These are phyloP conservation scores for Candida caryicola DNA, from an alignment of 805 yeast genomes.

Conservation along the genomic window DNA sequence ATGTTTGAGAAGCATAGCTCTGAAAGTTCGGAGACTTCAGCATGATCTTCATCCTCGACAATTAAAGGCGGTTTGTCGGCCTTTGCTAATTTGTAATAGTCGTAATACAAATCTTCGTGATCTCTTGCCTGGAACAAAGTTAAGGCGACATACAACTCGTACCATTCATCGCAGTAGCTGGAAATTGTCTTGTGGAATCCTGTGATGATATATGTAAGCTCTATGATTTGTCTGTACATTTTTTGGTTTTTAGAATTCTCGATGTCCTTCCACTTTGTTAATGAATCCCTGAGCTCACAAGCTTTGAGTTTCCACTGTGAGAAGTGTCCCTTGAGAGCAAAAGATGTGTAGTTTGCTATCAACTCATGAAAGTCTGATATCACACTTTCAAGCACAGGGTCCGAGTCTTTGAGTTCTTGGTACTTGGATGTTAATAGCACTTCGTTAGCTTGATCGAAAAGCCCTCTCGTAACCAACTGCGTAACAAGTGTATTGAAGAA, in stretches of 20 bases:
- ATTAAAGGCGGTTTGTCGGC: slow-evolving; percentile 28
- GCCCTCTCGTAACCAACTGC: slow-evolving; percentile 59
- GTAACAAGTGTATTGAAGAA: slow-evolving; percentile 65
- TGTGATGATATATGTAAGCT: slow-evolving; percentile 42
- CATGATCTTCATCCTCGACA: slow-evolving; percentile 38
- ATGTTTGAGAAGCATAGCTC: slow-evolving; percentile 50
- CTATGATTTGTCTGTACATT: slow-evolving; percentile 37
- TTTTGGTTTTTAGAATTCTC: slow-evolving; percentile 21
- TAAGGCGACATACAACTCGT: slow-evolving; percentile 59
- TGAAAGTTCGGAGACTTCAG: slow-evolving; percentile 28
- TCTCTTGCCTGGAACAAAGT: slow-evolving; percentile 56
- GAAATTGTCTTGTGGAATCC: slow-evolving; percentile 52
- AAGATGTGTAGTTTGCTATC: slow-evolving; percentile 40
- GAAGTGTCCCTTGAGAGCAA: slow-evolving; percentile 40
- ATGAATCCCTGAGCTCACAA: slow-evolving; percentile 48
- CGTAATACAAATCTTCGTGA: slow-evolving; percentile 32
- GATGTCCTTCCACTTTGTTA: slow-evolving; percentile 22
- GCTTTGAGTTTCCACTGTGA: slow-evolving; percentile 49
- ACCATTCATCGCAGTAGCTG: slow-evolving; percentile 59
- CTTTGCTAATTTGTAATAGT: slow-evolving; percentile 33
- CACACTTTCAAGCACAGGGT: slow-evolving; percentile 32
- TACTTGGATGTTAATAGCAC: slow-evolving; percentile 46
- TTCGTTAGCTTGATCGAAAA: slow-evolving; percentile 52
- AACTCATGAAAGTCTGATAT: slow-evolving; percentile 42
- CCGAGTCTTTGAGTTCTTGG: slow-evolving; percentile 31